A percentile compares a stretch with the other conserved stretches of the same genome.
Evolutionary conservation across 768 basidiomycete genomes (phyloP).

Genomic region (Sutorius australiensis): DNA sequence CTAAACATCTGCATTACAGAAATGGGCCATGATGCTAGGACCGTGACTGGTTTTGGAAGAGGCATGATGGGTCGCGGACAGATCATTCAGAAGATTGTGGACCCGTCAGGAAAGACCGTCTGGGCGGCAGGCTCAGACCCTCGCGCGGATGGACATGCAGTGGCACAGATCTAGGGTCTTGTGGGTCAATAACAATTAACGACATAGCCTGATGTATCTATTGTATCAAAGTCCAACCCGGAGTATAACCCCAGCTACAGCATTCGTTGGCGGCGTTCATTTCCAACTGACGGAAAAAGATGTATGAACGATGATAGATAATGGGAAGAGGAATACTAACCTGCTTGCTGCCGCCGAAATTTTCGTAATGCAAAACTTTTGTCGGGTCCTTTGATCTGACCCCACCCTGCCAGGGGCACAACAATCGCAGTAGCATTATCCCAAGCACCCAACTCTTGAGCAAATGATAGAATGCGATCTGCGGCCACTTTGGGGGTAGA

Average conservation of each 20-base stretch:
- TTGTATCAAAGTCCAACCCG: not conserved
- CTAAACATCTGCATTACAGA: constrained; percentile 36
- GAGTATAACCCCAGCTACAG: constrained; percentile 41
- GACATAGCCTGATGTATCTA: constrained; percentile 3
- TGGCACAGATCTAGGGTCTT: constrained; percentile 64
- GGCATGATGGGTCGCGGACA: constrained; percentile 80
- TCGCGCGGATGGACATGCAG: constrained; percentile 85
- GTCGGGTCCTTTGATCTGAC: constrained; percentile 73
- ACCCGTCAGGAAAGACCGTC: constrained; percentile 64
- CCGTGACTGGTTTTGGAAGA: constrained; percentile 56
- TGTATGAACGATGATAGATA: not conserved
- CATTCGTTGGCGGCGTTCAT: constrained; percentile 56
- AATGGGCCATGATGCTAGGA: constrained; percentile 85
- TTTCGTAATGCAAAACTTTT: constrained; percentile 78
- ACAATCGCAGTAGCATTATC: constrained; percentile 93
- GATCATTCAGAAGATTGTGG: constrained; percentile 77
- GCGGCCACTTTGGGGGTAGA: constrained; percentile 78
- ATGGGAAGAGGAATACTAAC: constrained; percentile 31
- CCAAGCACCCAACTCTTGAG: constrained; percentile 76
- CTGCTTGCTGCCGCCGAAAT: constrained; percentile 67
- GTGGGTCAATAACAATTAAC: not conserved
- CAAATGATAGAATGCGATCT: constrained; percentile 74
- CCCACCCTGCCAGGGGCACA: constrained; percentile 92
- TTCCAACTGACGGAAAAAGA: constrained; percentile 44
- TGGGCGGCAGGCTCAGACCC: constrained; percentile 96